Evolutionary conservation across 139 green algal species (phyloP).

Genomic region (Chlorella ohadii): DNA sequence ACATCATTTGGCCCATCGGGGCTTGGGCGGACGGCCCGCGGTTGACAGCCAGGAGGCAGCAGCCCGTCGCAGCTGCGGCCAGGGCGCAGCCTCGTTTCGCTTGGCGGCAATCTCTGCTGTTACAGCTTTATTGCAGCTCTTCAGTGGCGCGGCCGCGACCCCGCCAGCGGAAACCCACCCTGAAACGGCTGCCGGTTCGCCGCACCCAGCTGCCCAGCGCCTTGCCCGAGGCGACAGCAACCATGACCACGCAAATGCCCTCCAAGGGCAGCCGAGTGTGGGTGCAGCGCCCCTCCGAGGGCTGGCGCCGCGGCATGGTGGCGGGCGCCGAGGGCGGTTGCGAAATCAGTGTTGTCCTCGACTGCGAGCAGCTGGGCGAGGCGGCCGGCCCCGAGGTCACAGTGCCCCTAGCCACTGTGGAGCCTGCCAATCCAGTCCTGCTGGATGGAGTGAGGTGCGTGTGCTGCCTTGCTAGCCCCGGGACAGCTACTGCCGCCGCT

Average conservation of each 20-base stretch:
- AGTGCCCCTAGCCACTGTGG: background rate
- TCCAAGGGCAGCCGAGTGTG: constrained; percentile 10
- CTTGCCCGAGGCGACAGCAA: no score
- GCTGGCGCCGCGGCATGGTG: constrained; percentile 10
- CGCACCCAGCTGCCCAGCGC: no score
- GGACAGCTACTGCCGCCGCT: background rate
- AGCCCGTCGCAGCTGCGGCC: no score
- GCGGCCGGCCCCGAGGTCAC: background rate
- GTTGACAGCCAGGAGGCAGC: no score
- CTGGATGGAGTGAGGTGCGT: constrained; percentile 32
- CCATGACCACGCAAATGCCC: background rate
- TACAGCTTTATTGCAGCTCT: background rate
- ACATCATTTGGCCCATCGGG: no score
- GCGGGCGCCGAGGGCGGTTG: background rate
- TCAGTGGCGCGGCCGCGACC: background rate
- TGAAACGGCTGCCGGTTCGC: background rate
- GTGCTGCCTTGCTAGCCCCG: background rate
- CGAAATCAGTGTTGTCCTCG: background rate
- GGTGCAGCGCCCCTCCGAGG: background rate
- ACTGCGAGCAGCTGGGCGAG: background rate
- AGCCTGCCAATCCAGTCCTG: constrained; percentile 66
- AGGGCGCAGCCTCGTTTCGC: no score
- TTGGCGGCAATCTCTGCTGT: background rate
- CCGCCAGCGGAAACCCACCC: background rate
- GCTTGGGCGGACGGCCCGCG: no score